Conservation (phyloP, 2,329 filamentous ascomycete genomes). For the Geosmithia morbida region DNA sequence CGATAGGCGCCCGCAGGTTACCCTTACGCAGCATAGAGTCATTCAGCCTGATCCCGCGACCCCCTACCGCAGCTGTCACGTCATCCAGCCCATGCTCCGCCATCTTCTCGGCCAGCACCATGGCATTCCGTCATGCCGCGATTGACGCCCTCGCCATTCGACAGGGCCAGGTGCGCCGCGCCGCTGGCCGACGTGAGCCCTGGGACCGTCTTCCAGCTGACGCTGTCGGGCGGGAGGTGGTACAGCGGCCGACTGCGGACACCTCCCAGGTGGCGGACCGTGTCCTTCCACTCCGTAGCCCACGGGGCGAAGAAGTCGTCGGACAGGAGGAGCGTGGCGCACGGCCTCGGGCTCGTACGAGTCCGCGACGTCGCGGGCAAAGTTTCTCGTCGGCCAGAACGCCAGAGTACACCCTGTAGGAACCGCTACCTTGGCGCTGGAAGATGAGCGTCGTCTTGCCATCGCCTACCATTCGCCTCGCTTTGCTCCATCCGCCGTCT, state of each 20-base stretch:
- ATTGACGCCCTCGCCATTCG: constrained; percentile 39
- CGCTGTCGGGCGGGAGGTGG: constrained; percentile 16
- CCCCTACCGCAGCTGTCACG: neutral
- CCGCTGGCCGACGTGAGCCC: constrained; percentile 38
- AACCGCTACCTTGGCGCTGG: neutral
- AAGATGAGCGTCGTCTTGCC: neutral
- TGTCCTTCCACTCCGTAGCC: neutral
- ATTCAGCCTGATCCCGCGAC: neutral
- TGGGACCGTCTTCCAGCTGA: constrained; percentile 21
- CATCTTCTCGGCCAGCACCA: constrained; percentile 17
- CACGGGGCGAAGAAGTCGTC: neutral
- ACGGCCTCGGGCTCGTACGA: neutral
- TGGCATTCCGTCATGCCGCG: constrained; percentile 34
- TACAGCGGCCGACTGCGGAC: neutral
- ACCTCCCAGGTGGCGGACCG: neutral
- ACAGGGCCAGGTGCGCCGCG: constrained; percentile 36
- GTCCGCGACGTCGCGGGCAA: neutral
- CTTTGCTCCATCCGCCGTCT: constrained; percentile 8
- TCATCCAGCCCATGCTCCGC: neutral
- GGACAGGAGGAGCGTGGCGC: neutral
- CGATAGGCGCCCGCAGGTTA: neutral
- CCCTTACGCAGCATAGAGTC: neutral
- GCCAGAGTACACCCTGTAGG: neutral
- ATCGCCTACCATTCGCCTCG: constrained; percentile 12
- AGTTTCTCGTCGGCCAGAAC: neutral